Conservation (phyloP, 306 rosid genomes). For the Acacia confusa region DNA sequence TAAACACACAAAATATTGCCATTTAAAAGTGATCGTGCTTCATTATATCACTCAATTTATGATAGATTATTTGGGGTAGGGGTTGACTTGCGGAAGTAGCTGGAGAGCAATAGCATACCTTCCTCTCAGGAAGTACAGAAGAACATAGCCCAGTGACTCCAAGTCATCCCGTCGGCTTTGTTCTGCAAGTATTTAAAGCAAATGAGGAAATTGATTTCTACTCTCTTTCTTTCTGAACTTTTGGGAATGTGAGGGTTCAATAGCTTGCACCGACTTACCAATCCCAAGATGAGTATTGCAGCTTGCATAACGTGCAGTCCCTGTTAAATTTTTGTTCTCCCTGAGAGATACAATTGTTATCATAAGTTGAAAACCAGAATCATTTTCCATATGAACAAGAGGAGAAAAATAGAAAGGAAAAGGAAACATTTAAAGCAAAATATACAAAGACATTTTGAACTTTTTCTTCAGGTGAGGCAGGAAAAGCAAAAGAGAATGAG, state of each 20-base stretch:
- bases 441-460: not conserved
- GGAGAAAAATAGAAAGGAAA: not conserved
- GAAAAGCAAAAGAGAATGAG: not conserved
- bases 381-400: not conserved
- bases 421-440: constrained; percentile 9
- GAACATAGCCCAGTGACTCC: constrained; percentile 98
- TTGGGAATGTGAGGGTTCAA: not conserved
- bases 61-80: not conserved
- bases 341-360: constrained; percentile 37
- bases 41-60: constrained; percentile 2
- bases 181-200: constrained; percentile 53
- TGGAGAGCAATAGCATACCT: constrained; percentile 51
- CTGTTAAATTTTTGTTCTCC: constrained; percentile 90
- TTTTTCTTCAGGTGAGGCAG: not conserved
- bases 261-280: constrained; percentile 53
- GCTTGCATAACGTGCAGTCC: constrained; percentile 96
- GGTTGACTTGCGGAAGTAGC: not conserved
- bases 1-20: constrained; percentile 36
- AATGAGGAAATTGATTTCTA: constrained; percentile 7
- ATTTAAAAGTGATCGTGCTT: constrained; percentile 18
- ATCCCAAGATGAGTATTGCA: constrained; percentile 97
- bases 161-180: constrained; percentile 99
- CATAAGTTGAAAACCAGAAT: not conserved
- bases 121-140: constrained; percentile 92
- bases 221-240: not conserved